Evolutionary conservation across 176 grass and related monocot genomes (phyloP).

Genomic region (Paspalum vaginatum): DNA sequence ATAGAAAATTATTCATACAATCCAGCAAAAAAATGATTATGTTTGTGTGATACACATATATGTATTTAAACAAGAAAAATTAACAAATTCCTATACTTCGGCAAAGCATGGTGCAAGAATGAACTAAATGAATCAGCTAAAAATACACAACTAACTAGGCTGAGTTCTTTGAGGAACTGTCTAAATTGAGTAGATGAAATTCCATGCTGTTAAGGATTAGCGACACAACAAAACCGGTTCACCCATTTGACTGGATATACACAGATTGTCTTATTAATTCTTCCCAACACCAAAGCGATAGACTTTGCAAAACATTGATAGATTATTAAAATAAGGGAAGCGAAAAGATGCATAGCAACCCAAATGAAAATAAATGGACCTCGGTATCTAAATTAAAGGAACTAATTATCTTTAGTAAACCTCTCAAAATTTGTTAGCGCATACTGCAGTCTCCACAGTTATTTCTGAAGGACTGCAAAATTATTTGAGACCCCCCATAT

Average conservation of each 20-base stretch:
- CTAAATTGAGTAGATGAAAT: neutral
- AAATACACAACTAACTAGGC: neutral
- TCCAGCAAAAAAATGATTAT: neutral
- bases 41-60: neutral
- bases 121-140: neutral
- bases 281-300: neutral
- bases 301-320: neutral
- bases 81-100: slow-evolving; percentile 13
- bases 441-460: neutral
- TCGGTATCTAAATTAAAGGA: neutral
- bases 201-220: neutral
- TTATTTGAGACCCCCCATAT: neutral
- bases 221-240: neutral
- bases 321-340: neutral
- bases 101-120: neutral
- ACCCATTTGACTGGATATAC: neutral
- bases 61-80: neutral
- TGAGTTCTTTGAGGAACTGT: neutral
- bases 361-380: slow-evolving; percentile 8
- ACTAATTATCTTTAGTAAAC: neutral
- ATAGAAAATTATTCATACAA: neutral
- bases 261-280: neutral
- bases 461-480: neutral
- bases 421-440: neutral
- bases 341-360: neutral